phyloP scores from a whole-genome alignment of 106 monocot genomes.

The Allium cepa region DNA sequence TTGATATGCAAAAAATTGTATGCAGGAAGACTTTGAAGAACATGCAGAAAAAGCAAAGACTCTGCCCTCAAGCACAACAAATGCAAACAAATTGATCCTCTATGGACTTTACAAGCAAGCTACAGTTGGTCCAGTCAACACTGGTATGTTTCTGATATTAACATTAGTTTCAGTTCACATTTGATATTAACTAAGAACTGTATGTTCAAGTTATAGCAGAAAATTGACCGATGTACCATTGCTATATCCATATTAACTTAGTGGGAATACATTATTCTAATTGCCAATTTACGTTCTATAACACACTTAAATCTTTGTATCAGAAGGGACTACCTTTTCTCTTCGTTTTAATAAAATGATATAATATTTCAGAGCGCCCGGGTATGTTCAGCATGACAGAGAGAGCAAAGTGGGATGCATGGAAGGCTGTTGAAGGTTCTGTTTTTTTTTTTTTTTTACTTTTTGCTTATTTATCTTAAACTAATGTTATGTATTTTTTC shows the following conservation, averaged over 20 bases:
- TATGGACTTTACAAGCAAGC: slow-evolving; percentile 86
- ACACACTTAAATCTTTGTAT: background rate
- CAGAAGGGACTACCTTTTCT: background rate
- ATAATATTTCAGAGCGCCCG: slow-evolving; percentile 39
- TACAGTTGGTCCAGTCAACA: slow-evolving; percentile 69
- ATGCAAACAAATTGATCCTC: slow-evolving; percentile 59
- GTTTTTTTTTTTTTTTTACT: no score
- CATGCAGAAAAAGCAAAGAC: slow-evolving; percentile 72
- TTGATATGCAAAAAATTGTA: no score
- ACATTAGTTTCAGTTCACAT: no score
- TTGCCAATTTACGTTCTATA: background rate
- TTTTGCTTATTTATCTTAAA: background rate
- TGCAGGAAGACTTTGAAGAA: slow-evolving; percentile 89
- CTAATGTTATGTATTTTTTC: background rate
- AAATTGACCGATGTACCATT: no score
- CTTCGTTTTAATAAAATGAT: background rate
- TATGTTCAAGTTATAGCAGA: no score
- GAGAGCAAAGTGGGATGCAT: slow-evolving; percentile 90
- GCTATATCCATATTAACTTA: no score
- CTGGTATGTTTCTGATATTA: slow-evolving; percentile 46
- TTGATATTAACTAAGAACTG: no score
- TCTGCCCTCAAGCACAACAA: slow-evolving; percentile 44
- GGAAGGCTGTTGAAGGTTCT: slow-evolving; percentile 81
- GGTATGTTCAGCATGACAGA: slow-evolving; percentile 53
- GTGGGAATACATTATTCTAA: no score